Percentiles rank a stretch among this genome's conserved stretches.
phyloP scores from a whole-genome alignment of 225 moss, liverwort and hornwort species.

The Antitrichia curtipendula region DNA sequence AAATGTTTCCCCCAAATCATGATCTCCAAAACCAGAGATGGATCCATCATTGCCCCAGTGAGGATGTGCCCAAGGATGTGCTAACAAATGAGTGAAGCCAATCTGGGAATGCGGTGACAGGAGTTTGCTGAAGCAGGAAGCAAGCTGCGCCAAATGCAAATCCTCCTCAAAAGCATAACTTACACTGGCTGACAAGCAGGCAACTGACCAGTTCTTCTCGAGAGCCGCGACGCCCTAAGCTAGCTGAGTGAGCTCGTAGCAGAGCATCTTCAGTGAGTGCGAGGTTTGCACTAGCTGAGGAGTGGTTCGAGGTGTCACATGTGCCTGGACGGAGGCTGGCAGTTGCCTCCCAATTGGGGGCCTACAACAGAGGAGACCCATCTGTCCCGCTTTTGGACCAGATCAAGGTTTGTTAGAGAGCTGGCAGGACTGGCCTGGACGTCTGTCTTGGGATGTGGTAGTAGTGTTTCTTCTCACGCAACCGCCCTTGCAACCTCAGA shows the following conservation, averaged over 20 bases:
- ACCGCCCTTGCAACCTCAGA: not conserved
- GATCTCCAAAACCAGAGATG: not conserved
- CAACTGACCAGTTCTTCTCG: not conserved
- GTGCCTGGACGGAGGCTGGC: not conserved
- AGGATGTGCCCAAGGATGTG: not conserved
- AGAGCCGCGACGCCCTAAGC: not conserved
- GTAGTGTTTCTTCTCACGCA: not conserved
- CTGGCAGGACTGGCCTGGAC: not conserved
- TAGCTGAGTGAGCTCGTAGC: not conserved
- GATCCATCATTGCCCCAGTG: not conserved
- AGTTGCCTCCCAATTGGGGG: slow-evolving; percentile 9
- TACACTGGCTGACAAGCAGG: not conserved
- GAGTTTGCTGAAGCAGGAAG: not conserved
- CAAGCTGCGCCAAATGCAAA: not conserved
- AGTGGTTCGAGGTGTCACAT: not conserved
- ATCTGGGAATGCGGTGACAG: not conserved
- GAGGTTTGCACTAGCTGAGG: not conserved
- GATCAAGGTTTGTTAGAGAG: slow-evolving; percentile 5
- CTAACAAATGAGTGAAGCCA: not conserved
- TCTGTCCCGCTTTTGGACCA: not conserved
- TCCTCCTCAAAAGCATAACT: slow-evolving; percentile 1
- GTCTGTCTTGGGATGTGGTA: not conserved
- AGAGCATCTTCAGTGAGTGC: not conserved
- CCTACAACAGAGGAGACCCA: not conserved
- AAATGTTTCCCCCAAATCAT: not conserved